Percentiles rank a stretch among this genome's conserved stretches.
phyloP scores from a whole-genome alignment of 2,329 filamentous ascomycete species.

The Cylindrodendrum hubeiense region DNA sequence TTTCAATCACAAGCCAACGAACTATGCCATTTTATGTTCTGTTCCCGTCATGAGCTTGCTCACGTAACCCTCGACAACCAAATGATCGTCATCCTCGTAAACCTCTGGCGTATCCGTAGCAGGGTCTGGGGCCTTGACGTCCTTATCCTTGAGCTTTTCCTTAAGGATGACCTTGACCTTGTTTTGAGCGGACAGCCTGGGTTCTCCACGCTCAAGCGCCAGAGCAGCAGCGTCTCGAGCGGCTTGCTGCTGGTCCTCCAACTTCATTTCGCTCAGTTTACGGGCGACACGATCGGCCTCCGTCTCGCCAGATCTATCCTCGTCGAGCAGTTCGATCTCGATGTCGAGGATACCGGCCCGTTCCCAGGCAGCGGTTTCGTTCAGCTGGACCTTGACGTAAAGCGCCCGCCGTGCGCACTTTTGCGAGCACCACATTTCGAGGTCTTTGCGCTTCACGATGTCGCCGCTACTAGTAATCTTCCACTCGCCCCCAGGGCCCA shows the following conservation, averaged over 20 bases:
- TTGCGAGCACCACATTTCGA: slow-evolving; percentile 90
- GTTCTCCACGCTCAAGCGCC: slow-evolving; percentile 63
- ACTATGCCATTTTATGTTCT: slow-evolving; percentile 22
- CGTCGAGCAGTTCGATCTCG: slow-evolving; percentile 74
- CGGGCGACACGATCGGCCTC: slow-evolving; percentile 53
- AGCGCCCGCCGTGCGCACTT: slow-evolving; percentile 83
- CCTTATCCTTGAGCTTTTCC: slow-evolving; percentile 70
- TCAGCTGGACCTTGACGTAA: slow-evolving; percentile 90
- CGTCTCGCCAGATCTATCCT: slow-evolving; percentile 66
- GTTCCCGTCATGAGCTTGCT: slow-evolving; percentile 46
- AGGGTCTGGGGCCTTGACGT: slow-evolving; percentile 39
- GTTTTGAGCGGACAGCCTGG: slow-evolving; percentile 36
- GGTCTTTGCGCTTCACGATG: slow-evolving; percentile 77
- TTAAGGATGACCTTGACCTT: slow-evolving; percentile 62
- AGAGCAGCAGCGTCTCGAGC: slow-evolving; percentile 57
- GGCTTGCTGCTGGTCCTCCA: slow-evolving; percentile 58
- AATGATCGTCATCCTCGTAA: slow-evolving; percentile 55
- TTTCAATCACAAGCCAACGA: slow-evolving; percentile 5
- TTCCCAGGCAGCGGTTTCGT: slow-evolving; percentile 88
- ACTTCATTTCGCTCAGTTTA: slow-evolving; percentile 56
- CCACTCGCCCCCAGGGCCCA: slow-evolving; percentile 72
- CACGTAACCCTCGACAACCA: slow-evolving; percentile 65
- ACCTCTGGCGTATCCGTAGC: slow-evolving; percentile 38
- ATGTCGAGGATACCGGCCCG: slow-evolving; percentile 70
- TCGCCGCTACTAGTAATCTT: slow-evolving; percentile 71